Conservation (phyloP, 805 yeast genomes). For the Zygotorulaspora florentina region DNA sequence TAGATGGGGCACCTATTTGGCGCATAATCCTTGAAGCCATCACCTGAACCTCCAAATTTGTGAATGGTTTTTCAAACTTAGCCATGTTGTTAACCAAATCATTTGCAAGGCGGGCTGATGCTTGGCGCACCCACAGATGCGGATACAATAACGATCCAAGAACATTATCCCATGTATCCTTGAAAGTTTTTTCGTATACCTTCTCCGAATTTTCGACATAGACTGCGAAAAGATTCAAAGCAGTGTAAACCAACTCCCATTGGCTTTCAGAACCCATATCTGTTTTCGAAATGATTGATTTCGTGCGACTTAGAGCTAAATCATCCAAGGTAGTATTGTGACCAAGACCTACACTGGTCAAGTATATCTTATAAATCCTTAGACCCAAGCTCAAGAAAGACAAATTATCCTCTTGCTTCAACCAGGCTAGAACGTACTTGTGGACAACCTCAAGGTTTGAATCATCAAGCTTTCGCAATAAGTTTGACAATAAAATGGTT, state of each 20-base stretch:
- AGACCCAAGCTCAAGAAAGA: conserved; percentile 70
- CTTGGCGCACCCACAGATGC: conserved; percentile 84
- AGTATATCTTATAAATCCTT: conserved; percentile 59
- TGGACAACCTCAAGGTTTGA: conserved; percentile 35
- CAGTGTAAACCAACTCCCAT: conserved; percentile 78
- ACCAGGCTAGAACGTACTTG: conserved; percentile 52
- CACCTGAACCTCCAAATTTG: conserved; percentile 53
- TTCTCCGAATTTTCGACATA: conserved; percentile 39
- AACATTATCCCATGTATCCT: conserved; percentile 47
- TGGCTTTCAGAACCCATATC: conserved; percentile 43
- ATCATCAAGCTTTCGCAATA: conserved; percentile 48
- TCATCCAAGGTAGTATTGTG: conserved; percentile 39
- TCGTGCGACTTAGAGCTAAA: conserved; percentile 37
- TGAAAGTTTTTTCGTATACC: conserved; percentile 32
- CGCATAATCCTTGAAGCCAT: conserved; percentile 65
- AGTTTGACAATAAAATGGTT: conserved; percentile 49
- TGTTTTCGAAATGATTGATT: conserved; percentile 35
- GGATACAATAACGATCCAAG: conserved; percentile 67
- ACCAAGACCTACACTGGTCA: conserved; percentile 45
- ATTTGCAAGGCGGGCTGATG: conserved; percentile 58
- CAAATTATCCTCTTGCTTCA: conserved; percentile 48
- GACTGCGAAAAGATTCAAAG: conserved; percentile 49
- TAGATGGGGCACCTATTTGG: conserved; percentile 75
- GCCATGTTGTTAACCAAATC: conserved; percentile 43
- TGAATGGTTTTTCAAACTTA: conserved; percentile 34